phyloP scores from a whole-genome alignment of 257 asterid genomes.

The Solanum gandarillasii region DNA sequence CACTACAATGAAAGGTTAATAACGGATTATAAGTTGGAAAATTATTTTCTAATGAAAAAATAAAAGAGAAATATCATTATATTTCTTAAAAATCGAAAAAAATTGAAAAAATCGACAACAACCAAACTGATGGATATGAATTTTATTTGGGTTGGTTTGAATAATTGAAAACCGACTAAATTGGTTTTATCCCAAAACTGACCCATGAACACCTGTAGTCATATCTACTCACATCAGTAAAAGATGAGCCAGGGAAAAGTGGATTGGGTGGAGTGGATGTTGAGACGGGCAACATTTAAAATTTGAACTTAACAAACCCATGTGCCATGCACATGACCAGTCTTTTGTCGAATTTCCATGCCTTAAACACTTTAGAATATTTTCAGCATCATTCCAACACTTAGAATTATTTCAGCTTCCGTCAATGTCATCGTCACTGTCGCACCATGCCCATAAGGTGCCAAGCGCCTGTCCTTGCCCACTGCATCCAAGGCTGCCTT shows the following conservation, averaged over 20 bases:
- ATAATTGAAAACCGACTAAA: neutral
- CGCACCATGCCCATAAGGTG: neutral
- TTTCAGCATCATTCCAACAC: neutral
- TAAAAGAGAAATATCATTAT: neutral
- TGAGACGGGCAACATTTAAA: neutral
- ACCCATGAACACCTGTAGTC: neutral
- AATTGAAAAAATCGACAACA: neutral
- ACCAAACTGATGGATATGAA: neutral
- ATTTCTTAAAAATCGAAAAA: too few relatives aligned
- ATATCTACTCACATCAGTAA: neutral
- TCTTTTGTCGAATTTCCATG: neutral
- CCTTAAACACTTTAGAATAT: neutral
- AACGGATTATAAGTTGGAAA: neutral
- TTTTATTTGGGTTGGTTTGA: neutral
- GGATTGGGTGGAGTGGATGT: neutral
- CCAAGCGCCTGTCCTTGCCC: neutral
- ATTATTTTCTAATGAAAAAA: neutral
- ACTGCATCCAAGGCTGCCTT: neutral
- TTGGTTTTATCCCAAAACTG: neutral
- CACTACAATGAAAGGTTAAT: neutral
- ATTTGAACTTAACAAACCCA: neutral
- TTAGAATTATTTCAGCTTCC: neutral
- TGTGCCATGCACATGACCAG: neutral
- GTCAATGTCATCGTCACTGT: neutral
- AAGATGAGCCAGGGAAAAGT: neutral